Conservation (phyloP, 345 rosid species). For the Anacardium occidentale region DNA sequence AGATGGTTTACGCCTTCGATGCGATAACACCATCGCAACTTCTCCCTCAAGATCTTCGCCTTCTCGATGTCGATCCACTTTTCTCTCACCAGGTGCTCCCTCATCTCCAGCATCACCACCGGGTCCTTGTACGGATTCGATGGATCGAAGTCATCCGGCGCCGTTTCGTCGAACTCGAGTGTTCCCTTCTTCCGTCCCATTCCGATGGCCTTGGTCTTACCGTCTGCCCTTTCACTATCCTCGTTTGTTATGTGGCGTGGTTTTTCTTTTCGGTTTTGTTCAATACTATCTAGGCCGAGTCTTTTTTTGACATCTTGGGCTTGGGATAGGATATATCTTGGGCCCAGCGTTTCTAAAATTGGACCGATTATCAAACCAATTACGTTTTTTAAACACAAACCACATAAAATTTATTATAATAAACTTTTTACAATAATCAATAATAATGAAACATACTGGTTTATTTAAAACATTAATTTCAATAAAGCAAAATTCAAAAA, state of each 20-base stretch:
- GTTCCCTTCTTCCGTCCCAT: slow-evolving; percentile 97
- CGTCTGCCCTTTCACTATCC: not conserved
- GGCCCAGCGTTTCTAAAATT: not conserved
- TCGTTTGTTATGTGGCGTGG: not conserved
- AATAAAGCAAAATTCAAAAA: too few species aligned
- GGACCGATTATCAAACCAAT: too few species aligned
- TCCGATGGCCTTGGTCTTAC: not conserved
- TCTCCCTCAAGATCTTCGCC: slow-evolving; percentile 94
- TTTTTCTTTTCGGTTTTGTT: not conserved
- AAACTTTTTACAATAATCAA: too few species aligned
- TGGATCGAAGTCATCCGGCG: slow-evolving; percentile 97
- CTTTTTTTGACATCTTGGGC: not conserved
- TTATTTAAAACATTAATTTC: too few species aligned
- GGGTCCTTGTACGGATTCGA: slow-evolving; percentile 88
- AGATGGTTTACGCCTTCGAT: slow-evolving; percentile 95
- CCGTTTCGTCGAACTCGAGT: slow-evolving; percentile 87
- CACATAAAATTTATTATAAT: too few species aligned
- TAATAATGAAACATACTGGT: too few species aligned
- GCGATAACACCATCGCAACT: slow-evolving; percentile 92
- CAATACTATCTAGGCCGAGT: not conserved
- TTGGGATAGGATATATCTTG: not conserved
- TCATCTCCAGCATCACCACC: slow-evolving; percentile 97
- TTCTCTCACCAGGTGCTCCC: slow-evolving; percentile 92
- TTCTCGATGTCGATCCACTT: slow-evolving; percentile 99
- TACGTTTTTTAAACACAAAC: too few species aligned